Base-by-base conservation (phyloP, 2,329 filamentous ascomycete genomes). In the Aspergillus hortae region DNA sequence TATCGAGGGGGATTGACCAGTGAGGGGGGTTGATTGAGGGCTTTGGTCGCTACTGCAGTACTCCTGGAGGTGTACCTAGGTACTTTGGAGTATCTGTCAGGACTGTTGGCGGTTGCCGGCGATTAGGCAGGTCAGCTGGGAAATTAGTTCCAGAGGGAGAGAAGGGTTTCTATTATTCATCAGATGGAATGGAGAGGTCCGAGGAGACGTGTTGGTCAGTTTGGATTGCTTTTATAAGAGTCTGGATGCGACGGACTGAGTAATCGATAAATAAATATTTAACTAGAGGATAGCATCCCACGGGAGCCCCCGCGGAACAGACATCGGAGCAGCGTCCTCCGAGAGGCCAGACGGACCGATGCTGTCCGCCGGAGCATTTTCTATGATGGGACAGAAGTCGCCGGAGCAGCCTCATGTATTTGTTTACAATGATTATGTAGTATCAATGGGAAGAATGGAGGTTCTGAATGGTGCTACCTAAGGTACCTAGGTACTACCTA, bases 311-410 rank as follows among this genome's bases (percentile, higher is more conserved):
- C 35, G 35, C 35, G 35, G 35, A 38, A 14, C 14, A 38, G 35
- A 38, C 3, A 32, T 54, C 61, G 61, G 61, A 63, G 58, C 60
- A 61, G 49, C 51, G 61, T 63, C 58, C 58, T 63, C 61, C 61
- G 61, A 49, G 49, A 54, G 21, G 14, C 44, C 49, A 49, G 46
- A 42, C 33, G 44, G 27, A 21, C 33, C 19, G 35, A 6, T 19
- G 21, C 23, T 17, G 10, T 27, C 46, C 17, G 46, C 46, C 17
- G 46, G 27, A 30, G 35, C 30, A 43, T 43, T 43, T n/a, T 17
- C 5, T 14, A 10, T 43, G 14, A 17, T 43, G 12, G 40, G 14
- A 38, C 35, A 38, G 14, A 43, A 43, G 7, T 43, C 5, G 2
- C 40, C 40, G 40, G 21, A 14, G 23, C 21, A 43, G 12, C 14